Evolutionary conservation across 345 rosid species (phyloP).

Genomic region (Camelina laxa): DNA sequence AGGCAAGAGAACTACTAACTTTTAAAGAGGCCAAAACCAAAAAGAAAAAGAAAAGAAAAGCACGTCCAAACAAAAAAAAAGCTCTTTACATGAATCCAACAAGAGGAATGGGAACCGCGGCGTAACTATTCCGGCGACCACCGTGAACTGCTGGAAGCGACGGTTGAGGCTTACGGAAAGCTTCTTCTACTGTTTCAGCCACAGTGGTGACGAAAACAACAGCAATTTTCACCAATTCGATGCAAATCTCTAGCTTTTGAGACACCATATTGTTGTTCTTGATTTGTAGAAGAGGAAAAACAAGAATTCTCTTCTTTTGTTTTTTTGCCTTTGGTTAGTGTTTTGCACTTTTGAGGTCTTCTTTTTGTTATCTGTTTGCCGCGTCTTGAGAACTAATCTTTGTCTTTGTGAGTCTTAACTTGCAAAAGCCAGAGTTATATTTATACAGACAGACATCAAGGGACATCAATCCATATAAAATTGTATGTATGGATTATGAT

Average conservation of each 20-base stretch:
- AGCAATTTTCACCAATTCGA: constrained; percentile 50
- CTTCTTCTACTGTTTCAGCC: constrained; percentile 54
- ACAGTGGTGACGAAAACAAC: constrained; percentile 51
- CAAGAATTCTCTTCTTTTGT: neutral
- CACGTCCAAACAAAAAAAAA: neutral
- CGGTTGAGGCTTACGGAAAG: constrained; percentile 32
- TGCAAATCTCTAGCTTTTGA: constrained; percentile 56
- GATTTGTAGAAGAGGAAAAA: neutral
- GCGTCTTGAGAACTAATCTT: constrained; percentile 24
- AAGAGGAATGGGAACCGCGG: constrained; percentile 45
- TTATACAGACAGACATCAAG: constrained; percentile 20
- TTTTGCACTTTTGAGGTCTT: constrained; percentile 34
- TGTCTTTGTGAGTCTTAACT: constrained; percentile 37
- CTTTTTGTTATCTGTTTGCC: constrained; percentile 23
- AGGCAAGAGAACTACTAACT: constrained; percentile 32
- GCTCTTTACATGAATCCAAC: constrained; percentile 58
- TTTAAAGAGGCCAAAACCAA: constrained; percentile 34
- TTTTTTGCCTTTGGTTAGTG: constrained; percentile 8
- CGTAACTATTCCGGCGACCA: constrained; percentile 35
- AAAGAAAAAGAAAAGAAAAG: neutral
- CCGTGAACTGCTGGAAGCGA: constrained; percentile 15
- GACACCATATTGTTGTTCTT: constrained; percentile 49
- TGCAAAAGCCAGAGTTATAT: constrained; percentile 32
- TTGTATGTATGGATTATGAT: constrained; percentile 30
- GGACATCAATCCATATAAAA: constrained; percentile 1